Evolutionary conservation across 805 yeast species (phyloP), one percentile per base, ranked within the genome.

Genomic region (Martiniozyma abietophila): DNA sequence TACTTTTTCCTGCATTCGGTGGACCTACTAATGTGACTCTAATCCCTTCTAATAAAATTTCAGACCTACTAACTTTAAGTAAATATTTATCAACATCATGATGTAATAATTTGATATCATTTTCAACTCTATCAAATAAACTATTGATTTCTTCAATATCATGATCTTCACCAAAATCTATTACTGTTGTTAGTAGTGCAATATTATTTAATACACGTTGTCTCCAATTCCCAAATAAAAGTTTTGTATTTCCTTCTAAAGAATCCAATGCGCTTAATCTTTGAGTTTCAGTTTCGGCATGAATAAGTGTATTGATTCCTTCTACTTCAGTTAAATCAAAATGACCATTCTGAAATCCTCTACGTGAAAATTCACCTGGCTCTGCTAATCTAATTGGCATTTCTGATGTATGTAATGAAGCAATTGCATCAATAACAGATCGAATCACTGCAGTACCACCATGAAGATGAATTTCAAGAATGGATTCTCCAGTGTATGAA

Each of bases 1-100:
- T 83, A 3, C 96, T 86, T 52, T 92, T 92, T 0, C 98, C 98
- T 1, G 95, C 96, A 55, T 92, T 92, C 1, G 98, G 96, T 6
- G 94, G 92, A 0, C 98, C 98, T 10, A 88, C 44, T 8, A 92
- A 59, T 0, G 79, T 74, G 18, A 88, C 48, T 38, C 72, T 73
- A 19, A 89, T 74, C 1, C 98, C 98, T 17, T 69, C 64, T 26
- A 78, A 55, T 11, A 89, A 54, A 1, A 88, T 60, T 44, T 76
- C 81, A 0, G 84, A 70, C 35, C 73, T 59, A 25, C 63, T 62
- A 5, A 78, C 70, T 46, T 64, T 71, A 2, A 42, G 30, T 17
- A 74, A 46, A 43, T 69, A 72, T 10, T 50, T 37, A 0, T 48
- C 37, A 10, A 86, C 62, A 21, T 78, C 76, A 0, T 4, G 5